Base-by-base conservation (phyloP, 495 filamentous ascomycete species). In the Trichocladium antarcticum region DNA sequence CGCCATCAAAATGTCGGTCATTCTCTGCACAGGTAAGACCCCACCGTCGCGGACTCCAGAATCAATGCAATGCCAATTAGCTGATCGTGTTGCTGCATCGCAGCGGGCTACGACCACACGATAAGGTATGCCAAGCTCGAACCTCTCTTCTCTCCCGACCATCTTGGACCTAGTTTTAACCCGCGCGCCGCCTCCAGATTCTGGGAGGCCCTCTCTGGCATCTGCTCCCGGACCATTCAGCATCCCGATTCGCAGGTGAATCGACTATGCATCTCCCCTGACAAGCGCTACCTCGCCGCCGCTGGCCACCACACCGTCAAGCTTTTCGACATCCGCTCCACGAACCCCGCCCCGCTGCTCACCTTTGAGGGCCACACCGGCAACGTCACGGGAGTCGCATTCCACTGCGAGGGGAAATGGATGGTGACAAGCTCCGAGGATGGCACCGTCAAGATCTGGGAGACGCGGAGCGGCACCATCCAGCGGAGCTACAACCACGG, bases 371-470 rank as follows among this genome's bases (percentile, higher is more conserved):
- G 92, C 41, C 92, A 98, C 64, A 93, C 87, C 14, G 84, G 80
- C 55, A 98, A 98, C 56, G 80, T 98, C 62, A 98, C 92, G 0
- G 92, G 93, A 4, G 83, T 98, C 21, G 92, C 89, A 20, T 98
- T 97, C 61, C 92, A 98, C 65, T 95, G 89, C 58, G 92, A 98
- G 63, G 89, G 89, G 10, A 97, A 97, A 68, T 98, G 92, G 92
- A 96, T 98, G 89, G 90, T 96, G n/a, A 98, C 92, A 4, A 92
- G 86, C 67, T 93, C 87, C 32, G 92, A 98, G 63, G 92, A 98
- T 58, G 85, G 89, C 41, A 94, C 89, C 7, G 90, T 98, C 54
- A 97, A 96, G 73, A 94, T 98, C 38, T 98, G 92, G 92, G 93
- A 98, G 64, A 97, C 90, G 6, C 76, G 93, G 20, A 84, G 75